Evolutionary conservation across 805 yeast genomes (phyloP).

Genomic region (Candida xiaguanensis): DNA sequence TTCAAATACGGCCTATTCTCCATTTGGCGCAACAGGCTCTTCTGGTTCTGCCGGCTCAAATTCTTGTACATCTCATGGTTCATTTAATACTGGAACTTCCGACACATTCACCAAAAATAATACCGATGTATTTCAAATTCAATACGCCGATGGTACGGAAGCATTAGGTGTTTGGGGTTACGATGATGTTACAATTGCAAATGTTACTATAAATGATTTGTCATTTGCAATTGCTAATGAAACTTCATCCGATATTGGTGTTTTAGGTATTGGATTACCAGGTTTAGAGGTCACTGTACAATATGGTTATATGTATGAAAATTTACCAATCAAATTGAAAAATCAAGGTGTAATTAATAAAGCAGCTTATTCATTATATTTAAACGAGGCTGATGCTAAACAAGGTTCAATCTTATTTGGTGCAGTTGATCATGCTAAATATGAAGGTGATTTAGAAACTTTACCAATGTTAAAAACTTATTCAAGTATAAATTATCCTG

Average conservation of each 20-base stretch:
- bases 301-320: constrained; percentile 32
- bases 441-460: constrained; percentile 28
- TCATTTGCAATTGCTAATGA: constrained; percentile 73
- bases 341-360: constrained; percentile 30
- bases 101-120: constrained; percentile 35
- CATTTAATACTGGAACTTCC: constrained; percentile 43
- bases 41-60: constrained; percentile 16
- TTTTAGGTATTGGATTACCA: constrained; percentile 68
- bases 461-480: constrained; percentile 24
- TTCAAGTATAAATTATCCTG: constrained; percentile 21
- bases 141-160: constrained; percentile 46
- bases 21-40: constrained; percentile 7
- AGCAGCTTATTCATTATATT: constrained; percentile 34
- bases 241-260: constrained; percentile 65
- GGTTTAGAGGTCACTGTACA: constrained; percentile 59
- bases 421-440: constrained; percentile 42
- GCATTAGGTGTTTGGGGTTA: constrained; percentile 57
- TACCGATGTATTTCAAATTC: constrained; percentile 40
- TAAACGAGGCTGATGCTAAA: constrained; percentile 21
- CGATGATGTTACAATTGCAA: constrained; percentile 56
- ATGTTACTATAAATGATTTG: constrained; percentile 43
- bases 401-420: constrained; percentile 39
- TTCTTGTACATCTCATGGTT: constrained; percentile 45
- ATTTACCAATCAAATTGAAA: constrained; percentile 33
- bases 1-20: constrained; percentile 5